Conservation (phyloP, 2,329 filamentous ascomycete species). For the Colletotrichum limetticola region DNA sequence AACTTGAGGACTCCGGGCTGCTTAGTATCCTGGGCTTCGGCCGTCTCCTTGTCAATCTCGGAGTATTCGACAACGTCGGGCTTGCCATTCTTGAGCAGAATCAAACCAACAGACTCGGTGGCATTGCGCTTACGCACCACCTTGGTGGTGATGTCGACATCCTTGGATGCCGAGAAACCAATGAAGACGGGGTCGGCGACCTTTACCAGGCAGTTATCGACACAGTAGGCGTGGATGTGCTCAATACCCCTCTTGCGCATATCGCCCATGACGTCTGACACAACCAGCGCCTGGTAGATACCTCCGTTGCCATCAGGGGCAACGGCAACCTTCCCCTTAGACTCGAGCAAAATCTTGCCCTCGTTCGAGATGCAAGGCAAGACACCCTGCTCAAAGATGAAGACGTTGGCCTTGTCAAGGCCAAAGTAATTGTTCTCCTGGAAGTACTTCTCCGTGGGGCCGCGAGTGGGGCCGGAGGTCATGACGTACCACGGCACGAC, state of each 20-base stretch:
- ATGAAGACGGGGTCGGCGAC: slow-evolving; percentile 98
- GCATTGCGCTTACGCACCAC: slow-evolving; percentile 99
- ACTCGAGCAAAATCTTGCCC: slow-evolving; percentile 94
- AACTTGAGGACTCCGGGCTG: slow-evolving; percentile 89
- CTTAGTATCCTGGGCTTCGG: slow-evolving; percentile 86
- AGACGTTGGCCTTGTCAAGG: slow-evolving; percentile 83
- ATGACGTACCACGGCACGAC: slow-evolving; percentile 98
- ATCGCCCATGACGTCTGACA: slow-evolving; percentile 83
- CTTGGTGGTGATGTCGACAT: slow-evolving; percentile 97
- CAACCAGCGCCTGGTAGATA: slow-evolving; percentile 90
- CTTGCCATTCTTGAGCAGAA: slow-evolving; percentile 93
- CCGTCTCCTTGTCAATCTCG: slow-evolving; percentile 90
- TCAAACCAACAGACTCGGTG: slow-evolving; percentile 94
- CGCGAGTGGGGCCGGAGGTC: slow-evolving; percentile 94
- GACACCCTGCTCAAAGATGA: slow-evolving; percentile 97
- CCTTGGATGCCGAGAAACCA: slow-evolving; percentile 87
- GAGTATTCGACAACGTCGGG: slow-evolving; percentile 99
- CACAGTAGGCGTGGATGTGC: slow-evolving; percentile 97
- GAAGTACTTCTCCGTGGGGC: slow-evolving; percentile 94
- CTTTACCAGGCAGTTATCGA: slow-evolving; percentile 99
- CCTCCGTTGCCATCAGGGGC: slow-evolving; percentile 98
- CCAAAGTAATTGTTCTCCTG: slow-evolving; percentile 92
- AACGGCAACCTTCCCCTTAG: slow-evolving; percentile 89
- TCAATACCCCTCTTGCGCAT: slow-evolving; percentile 90
- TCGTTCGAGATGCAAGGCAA: slow-evolving; percentile 97